Base-by-base conservation (phyloP, 176 grass and related monocot genomes). In the Aegilops speltoides region DNA sequence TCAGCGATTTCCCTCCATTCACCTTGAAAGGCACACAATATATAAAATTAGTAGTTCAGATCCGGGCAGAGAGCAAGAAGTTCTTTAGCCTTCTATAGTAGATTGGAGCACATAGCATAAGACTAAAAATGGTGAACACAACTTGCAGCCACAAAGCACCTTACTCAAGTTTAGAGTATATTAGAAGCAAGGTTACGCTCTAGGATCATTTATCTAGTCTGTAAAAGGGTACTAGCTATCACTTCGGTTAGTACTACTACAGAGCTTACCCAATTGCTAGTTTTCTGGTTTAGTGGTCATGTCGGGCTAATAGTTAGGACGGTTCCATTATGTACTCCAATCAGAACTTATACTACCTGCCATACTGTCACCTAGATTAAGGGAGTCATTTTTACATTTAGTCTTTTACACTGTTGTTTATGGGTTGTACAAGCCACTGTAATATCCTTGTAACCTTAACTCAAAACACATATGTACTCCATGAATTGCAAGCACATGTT, bases 21-120 rank as follows among this genome's bases (percentile, higher is more conserved):
- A 37, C n/a, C 78, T 91, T 61, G 68, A 80, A 83, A 83, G 45
- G 57, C 22, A 13, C 15, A 13, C 66, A 87, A 89, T 10, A 87
- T 80, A 90, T 84, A 67, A 68, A 48, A 32, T 60, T 87, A 65
- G 29, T 68, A 65, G 57, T 79, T 82, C 74, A 85, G 64, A 85
- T 85, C 86, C 88, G 2, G 31, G 40, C 69, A 84, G 62, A 54
- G 77, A 67, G 80, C 26, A 3, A 37, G 29, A 83, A 76, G n/a
- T 13, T 23, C 7, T 37, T 62, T 87, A 69, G 23, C 17, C 31
- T 86, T 79, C 50, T 81, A 6, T 50, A 70, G 2, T 82, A 88
- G 37, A 77, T 31, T 69, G 23, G 63, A 81, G 34, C 81, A 78
- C 60, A 82, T 78, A 23, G 33, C 15, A 82, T 46, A 52, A 72